These are phyloP conservation scores for Boletus semigastroideus DNA, from an alignment of 1,284 basidiomycete genomes.

Conservation along the genomic window DNA sequence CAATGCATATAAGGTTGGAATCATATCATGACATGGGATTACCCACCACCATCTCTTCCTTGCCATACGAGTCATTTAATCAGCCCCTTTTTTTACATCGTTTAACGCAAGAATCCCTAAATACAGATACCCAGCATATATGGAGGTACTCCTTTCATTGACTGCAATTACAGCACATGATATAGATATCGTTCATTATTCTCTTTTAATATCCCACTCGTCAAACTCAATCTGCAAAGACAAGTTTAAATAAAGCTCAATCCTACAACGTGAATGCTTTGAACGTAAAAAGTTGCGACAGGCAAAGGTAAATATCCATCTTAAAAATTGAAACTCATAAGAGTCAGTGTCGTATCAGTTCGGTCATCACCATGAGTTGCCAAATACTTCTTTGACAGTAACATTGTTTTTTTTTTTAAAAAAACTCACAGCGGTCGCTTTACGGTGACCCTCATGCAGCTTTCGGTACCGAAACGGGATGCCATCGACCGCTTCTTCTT, in stretches of 20 bases:
- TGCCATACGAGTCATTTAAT: neutral
- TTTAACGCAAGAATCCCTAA: neutral
- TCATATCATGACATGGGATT: slow-evolving; percentile 6
- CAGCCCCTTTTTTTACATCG: neutral
- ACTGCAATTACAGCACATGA: neutral
- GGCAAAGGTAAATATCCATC: neutral
- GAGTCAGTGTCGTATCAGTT: slow-evolving; percentile 1
- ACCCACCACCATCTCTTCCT: neutral
- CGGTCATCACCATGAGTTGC: neutral
- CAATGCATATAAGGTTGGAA: neutral
- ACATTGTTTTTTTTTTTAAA: neutral
- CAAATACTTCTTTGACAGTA: neutral
- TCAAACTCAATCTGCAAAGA: neutral
- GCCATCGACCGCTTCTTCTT: slow-evolving; percentile 5
- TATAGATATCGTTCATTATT: neutral
- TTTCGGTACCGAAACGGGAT: slow-evolving; percentile 1
- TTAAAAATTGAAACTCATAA: neutral
- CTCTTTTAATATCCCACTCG: neutral
- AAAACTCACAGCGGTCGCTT: slow-evolving; percentile 24
- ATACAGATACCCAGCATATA: neutral
- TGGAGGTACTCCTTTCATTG: neutral
- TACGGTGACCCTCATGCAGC: slow-evolving; percentile 9
- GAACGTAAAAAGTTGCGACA: neutral
- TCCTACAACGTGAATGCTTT: neutral
- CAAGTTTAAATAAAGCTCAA: neutral